Percentiles rank a stretch among this genome's conserved stretches.
These are phyloP conservation scores for Microdochium paspali DNA, from an alignment of 2,329 filamentous ascomycete genomes.

Conservation along the genomic window DNA sequence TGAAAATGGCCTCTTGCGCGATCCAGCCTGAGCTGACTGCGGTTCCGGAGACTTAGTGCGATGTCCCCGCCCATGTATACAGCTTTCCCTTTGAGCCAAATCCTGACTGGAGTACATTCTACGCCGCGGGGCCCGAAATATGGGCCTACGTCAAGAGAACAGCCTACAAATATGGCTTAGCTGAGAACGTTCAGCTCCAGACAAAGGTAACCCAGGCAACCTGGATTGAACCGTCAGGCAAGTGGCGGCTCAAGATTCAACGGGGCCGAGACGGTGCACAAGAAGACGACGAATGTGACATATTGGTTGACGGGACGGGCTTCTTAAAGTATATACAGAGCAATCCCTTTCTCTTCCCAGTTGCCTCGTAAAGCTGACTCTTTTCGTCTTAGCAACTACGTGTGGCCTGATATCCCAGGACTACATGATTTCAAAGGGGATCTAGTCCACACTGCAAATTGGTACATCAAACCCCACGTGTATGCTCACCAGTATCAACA, in stretches of 20 bases:
- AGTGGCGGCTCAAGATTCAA: slow-evolving; percentile 14
- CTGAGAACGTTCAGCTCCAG: slow-evolving; percentile 34
- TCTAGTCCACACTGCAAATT: slow-evolving; percentile 19
- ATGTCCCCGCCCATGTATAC: slow-evolving; percentile 36
- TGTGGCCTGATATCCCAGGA: slow-evolving; percentile 20
- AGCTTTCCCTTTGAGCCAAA: slow-evolving; percentile 41
- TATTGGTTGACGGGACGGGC: neutral
- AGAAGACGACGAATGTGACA: neutral
- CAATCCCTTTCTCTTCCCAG: too few relatives aligned
- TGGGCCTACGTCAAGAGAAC: slow-evolving; percentile 36
- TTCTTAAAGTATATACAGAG: too few relatives aligned
- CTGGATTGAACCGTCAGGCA: slow-evolving; percentile 26
- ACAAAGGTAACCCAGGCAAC: slow-evolving; percentile 30
- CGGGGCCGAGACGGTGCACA: too few relatives aligned
- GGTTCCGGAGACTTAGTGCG: slow-evolving; percentile 9
- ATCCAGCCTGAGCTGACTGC: slow-evolving; percentile 12
- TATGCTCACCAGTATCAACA: slow-evolving; percentile 19
- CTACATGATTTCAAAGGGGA: slow-evolving; percentile 17
- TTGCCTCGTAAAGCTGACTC: too few relatives aligned
- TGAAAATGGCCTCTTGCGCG: too few relatives aligned
- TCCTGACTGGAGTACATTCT: slow-evolving; percentile 24
- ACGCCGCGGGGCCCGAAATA: slow-evolving; percentile 23
- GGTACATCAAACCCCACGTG: slow-evolving; percentile 15
- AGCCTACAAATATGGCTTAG: slow-evolving; percentile 30
- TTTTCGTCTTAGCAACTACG: slow-evolving; percentile 14